Evolutionary conservation across 305 asterid genomes (phyloP).

Genomic region (Nicotiana rustica): DNA sequence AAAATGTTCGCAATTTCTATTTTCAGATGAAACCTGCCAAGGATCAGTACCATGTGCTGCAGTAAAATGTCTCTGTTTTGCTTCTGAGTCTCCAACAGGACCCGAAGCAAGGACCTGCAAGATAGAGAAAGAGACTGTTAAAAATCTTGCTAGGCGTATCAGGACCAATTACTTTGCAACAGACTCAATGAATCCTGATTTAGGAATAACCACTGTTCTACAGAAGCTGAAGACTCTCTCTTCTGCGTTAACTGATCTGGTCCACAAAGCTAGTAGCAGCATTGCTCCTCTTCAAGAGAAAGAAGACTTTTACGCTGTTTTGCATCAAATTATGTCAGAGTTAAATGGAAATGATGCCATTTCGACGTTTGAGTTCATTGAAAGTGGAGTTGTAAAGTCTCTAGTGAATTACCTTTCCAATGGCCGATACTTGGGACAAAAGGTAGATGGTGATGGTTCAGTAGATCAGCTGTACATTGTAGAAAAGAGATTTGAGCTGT

Average conservation of each 20-base stretch:
- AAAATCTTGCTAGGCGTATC: constrained; percentile 74
- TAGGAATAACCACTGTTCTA: constrained; percentile 76
- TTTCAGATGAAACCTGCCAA: constrained; percentile 52
- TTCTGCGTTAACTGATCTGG: constrained; percentile 54
- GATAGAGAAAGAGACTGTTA: constrained; percentile 68
- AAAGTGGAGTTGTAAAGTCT: constrained; percentile 87
- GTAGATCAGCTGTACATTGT: constrained; percentile 41
- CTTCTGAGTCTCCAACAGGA: constrained; percentile 59
- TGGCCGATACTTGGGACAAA: constrained; percentile 53
- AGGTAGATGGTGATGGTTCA: constrained; percentile 41
- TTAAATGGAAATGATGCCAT: constrained; percentile 73
- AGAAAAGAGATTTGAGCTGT: constrained; percentile 76
- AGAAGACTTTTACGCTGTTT: constrained; percentile 59
- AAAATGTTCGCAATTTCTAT: constrained; percentile 54
- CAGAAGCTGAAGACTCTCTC: constrained; percentile 78
- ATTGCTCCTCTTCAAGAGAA: constrained; percentile 56
- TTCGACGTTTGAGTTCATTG: constrained; percentile 96
- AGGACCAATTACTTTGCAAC: constrained; percentile 67
- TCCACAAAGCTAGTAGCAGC: constrained; percentile 47
- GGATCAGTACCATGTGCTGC: constrained; percentile 54
- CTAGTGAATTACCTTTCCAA: constrained; percentile 69
- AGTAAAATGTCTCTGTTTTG: constrained; percentile 74
- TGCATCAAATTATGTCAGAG: constrained; percentile 71
- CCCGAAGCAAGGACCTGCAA: constrained; percentile 61
- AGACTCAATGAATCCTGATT: constrained; percentile 67